Conservation (phyloP, 805 yeast genomes). For the Yamadazyma akitaensis region DNA sequence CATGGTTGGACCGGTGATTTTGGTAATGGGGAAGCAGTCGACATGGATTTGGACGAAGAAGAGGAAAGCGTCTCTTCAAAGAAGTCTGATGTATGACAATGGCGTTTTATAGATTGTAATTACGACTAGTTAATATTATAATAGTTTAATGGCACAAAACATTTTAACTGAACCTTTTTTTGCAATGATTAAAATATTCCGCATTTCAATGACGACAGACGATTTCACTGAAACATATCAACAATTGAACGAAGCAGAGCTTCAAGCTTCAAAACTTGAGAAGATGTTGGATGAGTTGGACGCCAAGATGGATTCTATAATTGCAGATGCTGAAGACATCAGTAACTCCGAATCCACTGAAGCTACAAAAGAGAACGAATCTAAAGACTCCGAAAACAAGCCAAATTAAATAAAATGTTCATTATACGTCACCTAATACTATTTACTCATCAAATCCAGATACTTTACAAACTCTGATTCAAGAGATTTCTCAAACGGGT, state of each 20-base stretch:
- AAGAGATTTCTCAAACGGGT: constrained; percentile 62
- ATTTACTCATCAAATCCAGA: not conserved
- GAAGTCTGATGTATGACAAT: not conserved
- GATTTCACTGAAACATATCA: constrained; percentile 45
- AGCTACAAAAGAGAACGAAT: not conserved
- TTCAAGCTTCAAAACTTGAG: constrained; percentile 59
- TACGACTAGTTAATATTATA: not conserved
- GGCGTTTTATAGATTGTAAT: not conserved
- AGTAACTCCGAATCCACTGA: not conserved
- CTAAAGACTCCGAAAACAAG: not conserved
- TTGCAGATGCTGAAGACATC: constrained; percentile 45
- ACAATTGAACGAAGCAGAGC: constrained; percentile 65
- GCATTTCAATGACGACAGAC: constrained; percentile 11
- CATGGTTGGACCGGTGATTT: constrained; percentile 58
- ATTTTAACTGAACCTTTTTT: not conserved
- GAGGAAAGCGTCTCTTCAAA: constrained; percentile 1
- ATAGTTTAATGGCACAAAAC: not conserved
- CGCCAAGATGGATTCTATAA: constrained; percentile 55
- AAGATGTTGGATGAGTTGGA: constrained; percentile 63
- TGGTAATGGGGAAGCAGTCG: constrained; percentile 29
- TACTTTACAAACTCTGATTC: constrained; percentile 50
- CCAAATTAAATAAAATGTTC: not conserved
- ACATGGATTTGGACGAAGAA: constrained; percentile 16
- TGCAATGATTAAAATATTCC: not conserved
- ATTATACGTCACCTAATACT: not conserved